phyloP scores from a whole-genome alignment of 1,284 basidiomycete genomes.

The Omphalotus olearius region DNA sequence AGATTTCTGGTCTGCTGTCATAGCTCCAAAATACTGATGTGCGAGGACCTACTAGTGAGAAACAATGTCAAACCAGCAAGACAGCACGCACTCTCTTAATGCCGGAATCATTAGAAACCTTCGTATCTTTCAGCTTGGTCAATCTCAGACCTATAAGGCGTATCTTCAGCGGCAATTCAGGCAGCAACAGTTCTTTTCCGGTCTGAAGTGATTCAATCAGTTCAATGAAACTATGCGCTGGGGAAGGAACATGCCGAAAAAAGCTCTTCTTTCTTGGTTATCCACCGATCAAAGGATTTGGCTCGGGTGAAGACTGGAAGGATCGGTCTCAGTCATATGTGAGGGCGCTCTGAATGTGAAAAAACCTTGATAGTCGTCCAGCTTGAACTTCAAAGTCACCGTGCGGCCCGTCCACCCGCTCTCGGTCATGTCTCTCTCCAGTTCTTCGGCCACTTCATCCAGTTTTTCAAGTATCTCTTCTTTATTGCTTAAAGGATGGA shows the following conservation, averaged over 20 bases:
- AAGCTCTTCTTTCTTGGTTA: constrained; percentile 76
- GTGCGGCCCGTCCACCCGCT: constrained; percentile 74
- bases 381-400: constrained; percentile 77
- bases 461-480: constrained; percentile 72
- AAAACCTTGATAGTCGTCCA: constrained; percentile 73
- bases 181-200: constrained; percentile 77
- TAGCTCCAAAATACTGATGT: constrained; percentile 51
- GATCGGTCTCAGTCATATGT: neutral
- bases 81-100: constrained; percentile 59
- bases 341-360: neutral
- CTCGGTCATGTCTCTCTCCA: constrained; percentile 72
- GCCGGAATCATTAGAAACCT: constrained; percentile 40
- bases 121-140: constrained; percentile 81
- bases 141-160: constrained; percentile 81
- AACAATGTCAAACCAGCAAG: neutral
- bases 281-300: constrained; percentile 71
- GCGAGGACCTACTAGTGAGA: neutral
- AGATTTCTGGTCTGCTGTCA: constrained; percentile 24
- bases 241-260: constrained; percentile 50
- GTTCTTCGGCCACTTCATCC: constrained; percentile 73
- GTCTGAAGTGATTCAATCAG: constrained; percentile 39
- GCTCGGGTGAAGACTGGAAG: constrained; percentile 76
- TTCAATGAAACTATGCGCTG: neutral
- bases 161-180: constrained; percentile 74
- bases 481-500: constrained; percentile 60